A percentile compares a stretch with the other conserved stretches of the same genome.
Conservation (phyloP, 805 yeast species). For the Saturnispora saitoi region DNA sequence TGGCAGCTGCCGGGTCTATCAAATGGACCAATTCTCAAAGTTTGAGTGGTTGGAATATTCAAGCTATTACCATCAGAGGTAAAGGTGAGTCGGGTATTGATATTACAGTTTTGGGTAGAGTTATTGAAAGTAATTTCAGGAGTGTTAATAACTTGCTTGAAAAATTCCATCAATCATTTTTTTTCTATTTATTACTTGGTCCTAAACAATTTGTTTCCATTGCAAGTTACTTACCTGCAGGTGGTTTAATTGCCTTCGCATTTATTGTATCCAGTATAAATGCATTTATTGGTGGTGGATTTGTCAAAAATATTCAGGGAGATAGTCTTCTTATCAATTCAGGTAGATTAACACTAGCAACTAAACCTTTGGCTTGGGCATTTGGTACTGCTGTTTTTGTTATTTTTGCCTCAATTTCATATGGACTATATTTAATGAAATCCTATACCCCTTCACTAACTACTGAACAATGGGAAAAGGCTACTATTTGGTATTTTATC, state of each 20-base stretch:
- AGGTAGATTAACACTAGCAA: slow-evolving; percentile 15
- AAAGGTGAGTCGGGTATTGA: slow-evolving; percentile 47
- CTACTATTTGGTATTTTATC: slow-evolving; percentile 11
- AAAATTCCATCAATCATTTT: slow-evolving; percentile 94
- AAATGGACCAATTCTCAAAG: slow-evolving; percentile 68
- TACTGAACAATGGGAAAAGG: neutral
- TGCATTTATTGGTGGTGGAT: slow-evolving; percentile 37
- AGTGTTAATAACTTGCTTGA: slow-evolving; percentile 87
- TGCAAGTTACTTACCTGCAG: slow-evolving; percentile 87
- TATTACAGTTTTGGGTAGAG: slow-evolving; percentile 85
- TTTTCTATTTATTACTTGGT: slow-evolving; percentile 76
- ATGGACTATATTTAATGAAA: slow-evolving; percentile 19
- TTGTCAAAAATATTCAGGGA: slow-evolving; percentile 19
- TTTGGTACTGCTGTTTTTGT: slow-evolving; percentile 26
- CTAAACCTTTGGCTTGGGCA: slow-evolving; percentile 24
- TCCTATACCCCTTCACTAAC: neutral
- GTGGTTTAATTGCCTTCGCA: slow-evolving; percentile 58
- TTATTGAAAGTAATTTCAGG: slow-evolving; percentile 79
- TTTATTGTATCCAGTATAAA: slow-evolving; percentile 64
- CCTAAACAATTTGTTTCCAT: slow-evolving; percentile 82
- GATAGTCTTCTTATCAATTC: neutral
- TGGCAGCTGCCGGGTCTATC: slow-evolving; percentile 61
- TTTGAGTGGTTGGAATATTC: slow-evolving; percentile 94
- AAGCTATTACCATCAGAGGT: slow-evolving; percentile 76
- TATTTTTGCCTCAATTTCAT: slow-evolving; percentile 15